These are phyloP conservation scores for Leptosphaerulina australis DNA, from an alignment of 2,329 filamentous ascomycete species.

Conservation along the genomic window DNA sequence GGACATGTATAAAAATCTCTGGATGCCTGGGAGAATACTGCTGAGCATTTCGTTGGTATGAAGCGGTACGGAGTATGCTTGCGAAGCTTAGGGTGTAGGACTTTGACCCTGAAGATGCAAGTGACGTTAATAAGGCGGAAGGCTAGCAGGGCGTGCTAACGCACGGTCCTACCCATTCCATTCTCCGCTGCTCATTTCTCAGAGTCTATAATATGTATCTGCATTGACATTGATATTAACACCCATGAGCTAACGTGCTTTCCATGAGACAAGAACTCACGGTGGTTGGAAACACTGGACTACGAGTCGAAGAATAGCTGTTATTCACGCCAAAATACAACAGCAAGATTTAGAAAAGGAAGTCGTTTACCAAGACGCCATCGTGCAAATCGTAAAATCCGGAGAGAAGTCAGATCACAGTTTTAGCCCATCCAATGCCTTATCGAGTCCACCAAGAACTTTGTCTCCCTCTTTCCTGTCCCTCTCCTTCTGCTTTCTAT, in stretches of 20 bases:
- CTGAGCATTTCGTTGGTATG: background rate
- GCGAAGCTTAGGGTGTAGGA: background rate
- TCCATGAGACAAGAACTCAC: too few species aligned
- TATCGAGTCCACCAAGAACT: slow-evolving; percentile 19
- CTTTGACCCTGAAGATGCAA: background rate
- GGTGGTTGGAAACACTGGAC: too few species aligned
- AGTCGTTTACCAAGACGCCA: background rate
- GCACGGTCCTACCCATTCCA: too few species aligned
- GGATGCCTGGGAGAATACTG: background rate
- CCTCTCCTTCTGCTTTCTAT: slow-evolving; percentile 57
- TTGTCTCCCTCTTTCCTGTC: slow-evolving; percentile 20
- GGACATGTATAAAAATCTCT: background rate
- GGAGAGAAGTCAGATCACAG: background rate
- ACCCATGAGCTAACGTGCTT: too few species aligned
- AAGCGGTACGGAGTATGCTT: background rate
- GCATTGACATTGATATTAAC: too few species aligned
- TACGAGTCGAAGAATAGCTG: too few species aligned
- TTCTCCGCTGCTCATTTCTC: too few species aligned
- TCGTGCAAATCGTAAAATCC: background rate
- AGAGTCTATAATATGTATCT: too few species aligned
- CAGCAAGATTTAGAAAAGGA: background rate
- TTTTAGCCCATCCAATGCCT: slow-evolving; percentile 36
- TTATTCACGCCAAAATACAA: background rate
- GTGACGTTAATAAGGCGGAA: slow-evolving; percentile 4
- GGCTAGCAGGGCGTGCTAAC: slow-evolving; percentile 10